phyloP scores from a whole-genome alignment of 306 rosid genomes.

The Vachellia pachyceras region DNA sequence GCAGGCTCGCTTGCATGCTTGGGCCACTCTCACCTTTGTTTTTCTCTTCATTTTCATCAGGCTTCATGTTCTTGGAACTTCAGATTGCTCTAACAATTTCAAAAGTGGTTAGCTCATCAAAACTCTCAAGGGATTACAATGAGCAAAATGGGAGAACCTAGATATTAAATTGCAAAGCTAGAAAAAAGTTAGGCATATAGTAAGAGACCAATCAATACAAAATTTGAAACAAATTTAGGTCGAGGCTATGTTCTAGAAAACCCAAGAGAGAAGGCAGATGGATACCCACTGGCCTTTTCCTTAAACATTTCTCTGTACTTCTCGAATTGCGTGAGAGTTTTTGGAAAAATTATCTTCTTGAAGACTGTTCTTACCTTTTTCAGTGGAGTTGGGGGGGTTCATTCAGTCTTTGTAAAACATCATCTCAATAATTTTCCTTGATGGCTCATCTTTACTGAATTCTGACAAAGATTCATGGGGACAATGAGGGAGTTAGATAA shows the following conservation, averaged over 20 bases:
- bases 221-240: background rate
- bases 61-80: constrained; percentile 67
- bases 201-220: background rate
- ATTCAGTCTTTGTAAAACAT: no score
- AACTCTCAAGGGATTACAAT: background rate
- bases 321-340: no score
- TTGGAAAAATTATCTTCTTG: no score
- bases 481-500: no score
- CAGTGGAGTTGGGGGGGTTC: no score
- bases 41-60: constrained; percentile 47
- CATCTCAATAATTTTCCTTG: no score
- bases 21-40: constrained; percentile 28
- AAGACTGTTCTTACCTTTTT: no score
- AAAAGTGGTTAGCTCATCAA: constrained; percentile 50
- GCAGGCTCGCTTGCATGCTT: constrained; percentile 62
- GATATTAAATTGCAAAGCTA: constrained; percentile 8
- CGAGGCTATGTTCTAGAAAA: constrained; percentile 21
- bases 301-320: no score
- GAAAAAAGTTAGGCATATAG: background rate
- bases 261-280: constrained; percentile 34
- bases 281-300: no score
- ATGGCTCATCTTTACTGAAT: no score
- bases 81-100: constrained; percentile 53
- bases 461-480: no score
- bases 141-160: constrained; percentile 13